These are phyloP conservation scores for Fusarium graminum DNA, from an alignment of 2,329 filamentous ascomycete genomes.

Conservation along the genomic window DNA sequence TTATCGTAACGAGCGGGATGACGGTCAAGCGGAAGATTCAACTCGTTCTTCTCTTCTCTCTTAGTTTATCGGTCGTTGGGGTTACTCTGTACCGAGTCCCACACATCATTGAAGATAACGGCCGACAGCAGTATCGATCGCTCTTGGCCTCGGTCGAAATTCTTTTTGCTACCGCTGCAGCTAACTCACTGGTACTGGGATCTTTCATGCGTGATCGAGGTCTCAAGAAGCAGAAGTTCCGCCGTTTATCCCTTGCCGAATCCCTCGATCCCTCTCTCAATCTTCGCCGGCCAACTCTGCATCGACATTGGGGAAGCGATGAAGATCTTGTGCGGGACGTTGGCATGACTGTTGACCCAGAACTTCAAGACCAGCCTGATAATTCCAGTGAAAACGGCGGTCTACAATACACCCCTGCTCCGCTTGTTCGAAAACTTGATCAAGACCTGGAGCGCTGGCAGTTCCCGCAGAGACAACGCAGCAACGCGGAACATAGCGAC, in stretches of 20 bases:
- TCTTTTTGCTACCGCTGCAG: constrained; percentile 85
- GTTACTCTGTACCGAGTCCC: constrained; percentile 87
- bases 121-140: constrained; percentile 87
- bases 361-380: constrained; percentile 59
- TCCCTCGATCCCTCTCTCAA: constrained; percentile 67
- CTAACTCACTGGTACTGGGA: constrained; percentile 90
- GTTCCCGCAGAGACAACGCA: constrained; percentile 58
- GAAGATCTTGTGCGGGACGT: constrained; percentile 87
- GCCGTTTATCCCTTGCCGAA: constrained; percentile 71
- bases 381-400: constrained; percentile 48
- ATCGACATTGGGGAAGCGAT: constrained; percentile 86
- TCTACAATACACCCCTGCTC: constrained; percentile 54
- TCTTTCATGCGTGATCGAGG: constrained; percentile 93
- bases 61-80: constrained; percentile 83
- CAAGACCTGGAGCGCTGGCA: constrained; percentile 62
- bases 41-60: constrained; percentile 83
- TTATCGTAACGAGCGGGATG: constrained; percentile 86
- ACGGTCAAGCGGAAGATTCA: constrained; percentile 81
- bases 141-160: constrained; percentile 92
- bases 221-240: constrained; percentile 88
- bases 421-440: constrained; percentile 50
- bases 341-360: constrained; percentile 74
- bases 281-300: constrained; percentile 63
- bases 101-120: constrained; percentile 76
- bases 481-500: constrained; percentile 59